Percentiles rank a stretch among this genome's conserved stretches.
phyloP scores from a whole-genome alignment of 495 filamentous ascomycete genomes.

The Neurospora sublineolata region DNA sequence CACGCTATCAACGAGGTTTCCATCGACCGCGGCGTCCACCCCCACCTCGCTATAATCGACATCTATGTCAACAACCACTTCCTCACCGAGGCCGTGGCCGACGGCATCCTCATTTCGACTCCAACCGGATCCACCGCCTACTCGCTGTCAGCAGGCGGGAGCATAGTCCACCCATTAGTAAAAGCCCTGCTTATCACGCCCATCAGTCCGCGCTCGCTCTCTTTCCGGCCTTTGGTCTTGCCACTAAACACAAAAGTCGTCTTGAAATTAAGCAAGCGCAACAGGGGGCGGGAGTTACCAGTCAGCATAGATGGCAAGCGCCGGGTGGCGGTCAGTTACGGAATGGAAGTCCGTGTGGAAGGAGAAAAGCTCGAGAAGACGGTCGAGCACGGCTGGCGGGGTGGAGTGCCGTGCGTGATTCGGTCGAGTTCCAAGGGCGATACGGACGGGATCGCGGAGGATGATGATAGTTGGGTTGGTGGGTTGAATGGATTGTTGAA shows the following conservation, averaged over 20 bases:
- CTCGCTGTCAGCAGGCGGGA: conserved; percentile 82
- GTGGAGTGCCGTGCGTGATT: conserved; percentile 63
- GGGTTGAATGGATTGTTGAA: conserved; percentile 90
- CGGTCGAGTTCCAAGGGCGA: conserved; percentile 31
- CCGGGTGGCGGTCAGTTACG: conserved; percentile 57
- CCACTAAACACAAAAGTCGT: conserved; percentile 81
- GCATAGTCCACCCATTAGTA: conserved; percentile 88
- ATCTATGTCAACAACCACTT: conserved; percentile 76
- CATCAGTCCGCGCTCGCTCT: conserved; percentile 84
- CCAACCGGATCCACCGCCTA: conserved; percentile 94
- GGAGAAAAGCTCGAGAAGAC: conserved; percentile 60
- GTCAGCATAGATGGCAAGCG: conserved; percentile 81
- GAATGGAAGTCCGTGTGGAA: conserved; percentile 80
- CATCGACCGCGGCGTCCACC: conserved; percentile 78
- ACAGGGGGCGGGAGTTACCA: conserved; percentile 73
- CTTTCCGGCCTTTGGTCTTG: conserved; percentile 82
- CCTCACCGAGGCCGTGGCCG: conserved; percentile 83
- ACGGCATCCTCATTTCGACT: conserved; percentile 88
- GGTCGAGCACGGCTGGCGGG: conserved; percentile 38
- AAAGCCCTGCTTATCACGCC: conserved; percentile 79
- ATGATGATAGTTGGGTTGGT: conserved; percentile 90
- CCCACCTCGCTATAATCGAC: conserved; percentile 82
- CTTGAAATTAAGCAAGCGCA: conserved; percentile 67
- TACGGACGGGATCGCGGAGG: conserved; percentile 40
- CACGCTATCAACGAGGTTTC: conserved; percentile 95